phyloP scores from a whole-genome alignment of 1,139 yeast genomes.

The Citeromyces siamensis region DNA sequence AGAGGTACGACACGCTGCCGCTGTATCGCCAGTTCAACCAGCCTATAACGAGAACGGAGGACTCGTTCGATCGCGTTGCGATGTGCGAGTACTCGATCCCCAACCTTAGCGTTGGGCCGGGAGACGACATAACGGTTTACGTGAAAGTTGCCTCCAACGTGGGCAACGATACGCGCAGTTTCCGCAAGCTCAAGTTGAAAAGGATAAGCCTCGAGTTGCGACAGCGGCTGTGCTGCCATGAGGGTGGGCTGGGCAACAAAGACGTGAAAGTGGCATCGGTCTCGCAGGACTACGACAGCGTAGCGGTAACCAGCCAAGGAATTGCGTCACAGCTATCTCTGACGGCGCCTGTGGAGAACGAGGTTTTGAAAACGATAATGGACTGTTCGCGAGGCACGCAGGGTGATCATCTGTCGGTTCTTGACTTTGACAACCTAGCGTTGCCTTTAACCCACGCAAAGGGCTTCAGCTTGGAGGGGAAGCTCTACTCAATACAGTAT shows the following conservation, averaged over 20 bases:
- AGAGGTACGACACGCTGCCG: slow-evolving; percentile 39
- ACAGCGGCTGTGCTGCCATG: slow-evolving; percentile 7
- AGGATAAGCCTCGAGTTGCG: slow-evolving; percentile 6
- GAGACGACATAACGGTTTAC: slow-evolving; percentile 27
- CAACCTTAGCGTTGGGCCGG: slow-evolving; percentile 36
- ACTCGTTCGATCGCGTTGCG: slow-evolving; percentile 29
- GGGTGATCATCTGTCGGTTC: neutral
- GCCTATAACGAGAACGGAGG: slow-evolving; percentile 27
- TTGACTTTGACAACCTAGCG: slow-evolving; percentile 14
- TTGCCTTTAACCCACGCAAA: slow-evolving; percentile 32
- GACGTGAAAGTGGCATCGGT: slow-evolving; percentile 4
- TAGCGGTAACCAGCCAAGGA: slow-evolving; percentile 6
- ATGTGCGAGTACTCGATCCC: slow-evolving; percentile 31
- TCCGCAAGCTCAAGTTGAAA: slow-evolving; percentile 4
- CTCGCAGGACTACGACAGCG: slow-evolving; percentile 4
- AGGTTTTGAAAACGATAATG: neutral
- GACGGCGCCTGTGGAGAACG: slow-evolving; percentile 1
- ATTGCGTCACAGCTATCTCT: slow-evolving; percentile 4
- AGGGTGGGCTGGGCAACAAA: slow-evolving; percentile 7
- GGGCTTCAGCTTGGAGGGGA: slow-evolving; percentile 37
- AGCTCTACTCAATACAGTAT: slow-evolving; percentile 38
- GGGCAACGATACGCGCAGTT: too few species aligned
- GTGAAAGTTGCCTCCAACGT: slow-evolving; percentile 20
- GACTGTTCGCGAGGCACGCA: neutral
- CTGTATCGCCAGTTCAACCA: slow-evolving; percentile 40